Evolutionary conservation across 371 early-diverging fungal genomes (phyloP), one percentile per base, ranked within the genome.

Genomic region (Mucor circinelloides): DNA sequence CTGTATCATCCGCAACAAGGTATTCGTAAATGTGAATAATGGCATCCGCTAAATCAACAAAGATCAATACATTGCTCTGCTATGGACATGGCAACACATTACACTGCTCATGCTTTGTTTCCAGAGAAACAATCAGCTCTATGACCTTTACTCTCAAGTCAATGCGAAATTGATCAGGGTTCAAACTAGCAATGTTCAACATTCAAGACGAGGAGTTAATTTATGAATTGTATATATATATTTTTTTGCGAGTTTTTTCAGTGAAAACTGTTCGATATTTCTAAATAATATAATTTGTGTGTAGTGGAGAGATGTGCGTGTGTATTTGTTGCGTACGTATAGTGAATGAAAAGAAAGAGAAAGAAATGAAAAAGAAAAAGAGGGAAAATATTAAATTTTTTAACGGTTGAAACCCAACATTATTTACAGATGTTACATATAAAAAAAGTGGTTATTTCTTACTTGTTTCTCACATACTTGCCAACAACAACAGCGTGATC

Each of bases 401-500:
- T 31, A 61, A 58, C 34, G 58, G 58, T 30, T 44, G 52, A 36
- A 54, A 34, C 40, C 52, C 50, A 44, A 58, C 52, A 58, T 59
- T 57, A 48, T 58, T 58, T 58, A 66, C 66, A 66, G 52, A 36
- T 62, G 50, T 52, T 50, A 62, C 48, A n/a, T 17, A 19, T 21
- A 58, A 60, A 48, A 42, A 46, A 48, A 19, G 27, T 23, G 28
- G 38, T 48, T 48, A 23, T 48, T 48, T 48, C 38, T 79, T 87
- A 87, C 75, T 87, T 84, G 76, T 82, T 69, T 60, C 89, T 81
- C 70, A 87, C 83, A 74, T 97, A 98, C 72, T 88, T 89, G 67
- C 99, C 99, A 64, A 99, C 93, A 59, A 99, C 99, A 48, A 99
- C 87, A 67, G 99, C 99, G 93, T 99, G 99, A 84, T 99, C 99